Conservation (phyloP, 2,329 filamentous ascomycete genomes). For the Parafenestella ontariensis region DNA sequence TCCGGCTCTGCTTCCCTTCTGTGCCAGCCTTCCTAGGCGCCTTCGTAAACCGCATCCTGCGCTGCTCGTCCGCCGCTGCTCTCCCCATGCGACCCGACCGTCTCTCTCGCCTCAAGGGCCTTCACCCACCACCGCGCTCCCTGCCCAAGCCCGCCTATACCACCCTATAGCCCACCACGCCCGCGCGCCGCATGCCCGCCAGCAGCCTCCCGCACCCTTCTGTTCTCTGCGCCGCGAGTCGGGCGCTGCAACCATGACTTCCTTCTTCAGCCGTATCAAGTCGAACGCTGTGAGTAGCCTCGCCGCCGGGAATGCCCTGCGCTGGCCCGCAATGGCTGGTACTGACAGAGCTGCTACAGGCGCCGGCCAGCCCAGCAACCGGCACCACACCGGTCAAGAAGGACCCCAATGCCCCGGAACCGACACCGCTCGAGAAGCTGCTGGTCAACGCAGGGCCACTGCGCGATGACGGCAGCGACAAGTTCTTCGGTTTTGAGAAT, state of each 20-base stretch:
- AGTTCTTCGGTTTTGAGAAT: constrained; percentile 98
- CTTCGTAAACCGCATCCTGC: constrained; percentile 9
- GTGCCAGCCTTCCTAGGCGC: constrained; percentile 8
- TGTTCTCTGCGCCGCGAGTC: constrained; percentile 19
- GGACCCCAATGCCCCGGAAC: constrained; percentile 63
- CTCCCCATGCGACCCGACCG: constrained; percentile 19
- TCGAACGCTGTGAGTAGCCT: constrained; percentile 53
- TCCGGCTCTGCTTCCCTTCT: constrained; percentile 14
- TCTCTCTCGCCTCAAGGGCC: constrained; percentile 8
- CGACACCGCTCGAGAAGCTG: constrained; percentile 73
- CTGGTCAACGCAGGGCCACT: constrained; percentile 83
- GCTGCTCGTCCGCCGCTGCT: background rate
- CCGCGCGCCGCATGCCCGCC: constrained; percentile 20
- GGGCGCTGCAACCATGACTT: constrained; percentile 52
- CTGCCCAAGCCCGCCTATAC: constrained; percentile 10
- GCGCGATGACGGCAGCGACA: constrained; percentile 88
- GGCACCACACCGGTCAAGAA: constrained; percentile 62
- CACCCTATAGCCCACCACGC: constrained; percentile 12
- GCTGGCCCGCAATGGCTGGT: constrained; percentile 27
- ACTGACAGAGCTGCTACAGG: constrained; percentile 45
- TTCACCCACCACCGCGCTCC: constrained; percentile 14
- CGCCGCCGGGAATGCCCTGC: constrained; percentile 3
- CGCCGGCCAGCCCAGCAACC: constrained; percentile 55
- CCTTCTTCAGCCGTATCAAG: constrained; percentile 63
- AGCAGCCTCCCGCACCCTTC: constrained; percentile 14